phyloP scores from a whole-genome alignment of 768 basidiomycete species.

The Tylopilus intermedius region DNA sequence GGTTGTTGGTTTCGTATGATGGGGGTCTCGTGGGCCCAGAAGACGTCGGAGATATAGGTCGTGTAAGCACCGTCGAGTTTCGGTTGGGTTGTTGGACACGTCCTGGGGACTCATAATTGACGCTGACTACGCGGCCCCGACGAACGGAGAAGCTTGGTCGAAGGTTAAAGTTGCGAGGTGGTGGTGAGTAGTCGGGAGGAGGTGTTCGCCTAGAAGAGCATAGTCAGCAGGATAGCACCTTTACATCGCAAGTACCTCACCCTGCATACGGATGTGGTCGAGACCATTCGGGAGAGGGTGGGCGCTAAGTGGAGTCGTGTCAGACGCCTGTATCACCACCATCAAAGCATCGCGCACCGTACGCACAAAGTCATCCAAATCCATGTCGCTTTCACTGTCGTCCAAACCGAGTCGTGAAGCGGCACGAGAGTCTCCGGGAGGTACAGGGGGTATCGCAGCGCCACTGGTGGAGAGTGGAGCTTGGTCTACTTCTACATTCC shows the following conservation, averaged over 20 bases:
- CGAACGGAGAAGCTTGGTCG: conserved; percentile 16
- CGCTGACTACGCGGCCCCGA: background rate
- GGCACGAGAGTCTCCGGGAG: conserved; percentile 11
- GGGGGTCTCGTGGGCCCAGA: conserved; percentile 9
- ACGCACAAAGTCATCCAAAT: conserved; percentile 18
- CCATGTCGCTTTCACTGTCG: conserved; percentile 28
- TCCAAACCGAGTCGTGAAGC: conserved; percentile 15
- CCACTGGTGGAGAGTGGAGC: conserved; percentile 10
- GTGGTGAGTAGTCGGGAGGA: conserved; percentile 20
- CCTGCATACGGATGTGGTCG: conserved; percentile 26
- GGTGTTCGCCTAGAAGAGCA: conserved; percentile 19
- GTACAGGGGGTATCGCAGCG: background rate
- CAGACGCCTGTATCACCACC: background rate
- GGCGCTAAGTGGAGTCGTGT: conserved; percentile 15
- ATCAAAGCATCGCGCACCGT: conserved; percentile 7
- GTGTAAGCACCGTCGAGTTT: conserved; percentile 1
- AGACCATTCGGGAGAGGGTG: conserved; percentile 24
- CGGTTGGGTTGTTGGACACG: conserved; percentile 12
- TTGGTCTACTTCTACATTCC: conserved; percentile 15
- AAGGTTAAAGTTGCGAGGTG: conserved; percentile 14
- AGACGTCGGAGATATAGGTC: too few relatives aligned
- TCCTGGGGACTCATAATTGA: conserved; percentile 4
- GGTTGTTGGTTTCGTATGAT: conserved; percentile 14
- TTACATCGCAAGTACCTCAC: conserved; percentile 5
- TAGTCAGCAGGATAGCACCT: background rate